Conservation (phyloP, 164 flowering plant species). For the Umbilicus rupestris region DNA sequence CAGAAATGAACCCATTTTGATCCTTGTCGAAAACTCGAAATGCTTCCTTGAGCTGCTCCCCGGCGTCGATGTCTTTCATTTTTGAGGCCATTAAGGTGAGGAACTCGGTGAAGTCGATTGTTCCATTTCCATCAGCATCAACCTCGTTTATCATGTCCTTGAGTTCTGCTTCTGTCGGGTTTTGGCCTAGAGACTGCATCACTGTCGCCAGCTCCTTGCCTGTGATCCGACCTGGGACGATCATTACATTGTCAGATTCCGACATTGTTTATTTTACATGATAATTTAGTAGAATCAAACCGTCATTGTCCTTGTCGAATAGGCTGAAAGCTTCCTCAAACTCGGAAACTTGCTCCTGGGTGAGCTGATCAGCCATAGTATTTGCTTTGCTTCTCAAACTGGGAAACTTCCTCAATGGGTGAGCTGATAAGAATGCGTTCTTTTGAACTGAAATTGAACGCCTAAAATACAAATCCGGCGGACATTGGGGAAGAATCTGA, state of each 20-base stretch:
- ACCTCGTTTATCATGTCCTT: constrained; percentile 80
- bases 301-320: constrained; percentile 31
- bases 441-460: too few relatives aligned
- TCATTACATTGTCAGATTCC: background rate
- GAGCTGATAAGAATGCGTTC: too few relatives aligned
- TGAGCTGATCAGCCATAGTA: constrained; percentile 14
- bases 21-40: constrained; percentile 13
- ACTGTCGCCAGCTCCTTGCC: constrained; percentile 79
- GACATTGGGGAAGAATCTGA: too few relatives aligned
- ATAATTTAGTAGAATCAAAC: constrained; percentile 13
- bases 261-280: too few relatives aligned
- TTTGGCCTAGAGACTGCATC: constrained; percentile 69
- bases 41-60: constrained; percentile 76
- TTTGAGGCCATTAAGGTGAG: constrained; percentile 79
- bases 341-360: constrained; percentile 26
- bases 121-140: constrained; percentile 72
- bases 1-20: constrained; percentile 28
- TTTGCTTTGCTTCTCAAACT: background rate
- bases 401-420: too few relatives aligned
- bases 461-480: too few relatives aligned
- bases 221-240: constrained; percentile 56
- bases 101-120: constrained; percentile 74
- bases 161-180: constrained; percentile 74
- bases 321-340: constrained; percentile 29
- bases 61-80: constrained; percentile 69